phyloP scores from a whole-genome alignment of 441 rosid genomes.

The Viola pubescens region DNA sequence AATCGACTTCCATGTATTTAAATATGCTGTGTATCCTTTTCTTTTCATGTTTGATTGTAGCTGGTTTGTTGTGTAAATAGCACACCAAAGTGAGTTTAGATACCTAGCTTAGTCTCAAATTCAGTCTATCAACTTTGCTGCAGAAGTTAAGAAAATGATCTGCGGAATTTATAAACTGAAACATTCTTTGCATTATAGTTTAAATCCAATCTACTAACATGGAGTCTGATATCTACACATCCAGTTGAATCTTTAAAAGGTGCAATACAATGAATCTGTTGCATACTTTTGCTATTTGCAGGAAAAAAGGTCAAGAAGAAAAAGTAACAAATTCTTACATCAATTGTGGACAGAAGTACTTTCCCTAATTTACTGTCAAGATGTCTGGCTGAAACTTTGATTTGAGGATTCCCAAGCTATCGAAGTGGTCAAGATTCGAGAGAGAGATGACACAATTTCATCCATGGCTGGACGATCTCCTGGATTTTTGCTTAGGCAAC shows the following conservation, averaged over 20 bases:
- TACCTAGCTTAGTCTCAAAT: neutral
- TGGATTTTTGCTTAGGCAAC: conserved; percentile 52
- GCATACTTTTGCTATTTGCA: neutral
- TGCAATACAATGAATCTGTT: neutral
- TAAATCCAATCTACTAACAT: conserved; percentile 10
- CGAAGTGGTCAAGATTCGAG: conserved; percentile 39
- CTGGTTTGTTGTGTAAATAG: conserved; percentile 2
- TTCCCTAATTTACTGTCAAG: conserved; percentile 4
- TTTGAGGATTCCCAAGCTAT: conserved; percentile 30
- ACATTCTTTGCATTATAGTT: neutral
- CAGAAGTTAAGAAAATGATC: neutral
- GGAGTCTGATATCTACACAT: conserved; percentile 20
- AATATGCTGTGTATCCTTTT: neutral
- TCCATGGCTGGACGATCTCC: conserved; percentile 62
- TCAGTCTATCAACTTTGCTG: neutral
- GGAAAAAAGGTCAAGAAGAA: neutral
- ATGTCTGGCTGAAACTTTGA: conserved; percentile 8
- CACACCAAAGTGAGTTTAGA: neutral
- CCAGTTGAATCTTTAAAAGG: conserved; percentile 28
- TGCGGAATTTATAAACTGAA: neutral
- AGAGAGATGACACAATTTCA: conserved; percentile 41
- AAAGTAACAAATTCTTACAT: neutral
- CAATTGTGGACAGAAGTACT: neutral
- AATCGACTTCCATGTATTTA: too few species aligned
- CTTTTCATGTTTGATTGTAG: neutral